Evolutionary conservation across 306 rosid genomes (phyloP).

Genomic region (Glycine tomentella): DNA sequence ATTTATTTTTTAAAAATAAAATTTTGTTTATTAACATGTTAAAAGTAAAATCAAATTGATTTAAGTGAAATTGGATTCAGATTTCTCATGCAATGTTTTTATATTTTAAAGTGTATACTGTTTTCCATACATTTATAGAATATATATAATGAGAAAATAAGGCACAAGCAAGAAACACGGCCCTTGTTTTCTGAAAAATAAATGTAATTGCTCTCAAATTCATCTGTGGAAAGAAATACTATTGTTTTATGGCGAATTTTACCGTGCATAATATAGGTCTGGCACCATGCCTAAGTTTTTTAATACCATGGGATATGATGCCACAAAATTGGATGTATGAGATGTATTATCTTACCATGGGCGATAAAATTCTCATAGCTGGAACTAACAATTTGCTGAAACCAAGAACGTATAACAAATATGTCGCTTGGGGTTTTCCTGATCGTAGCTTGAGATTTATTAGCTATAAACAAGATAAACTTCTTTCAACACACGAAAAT

Average conservation of each 20-base stretch:
- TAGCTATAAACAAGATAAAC: conserved; percentile 92
- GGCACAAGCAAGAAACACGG: conserved; percentile 16
- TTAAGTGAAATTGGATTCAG: too few relatives aligned
- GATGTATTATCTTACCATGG: too few relatives aligned
- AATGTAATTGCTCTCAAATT: not conserved
- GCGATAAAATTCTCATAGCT: conserved; percentile 83
- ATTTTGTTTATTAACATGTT: not conserved
- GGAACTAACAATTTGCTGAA: conserved; percentile 80
- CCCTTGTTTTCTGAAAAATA: conserved; percentile 15
- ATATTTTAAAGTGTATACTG: not conserved
- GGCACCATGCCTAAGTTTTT: too few relatives aligned
- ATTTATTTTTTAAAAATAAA: not conserved
- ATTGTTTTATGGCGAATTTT: not conserved
- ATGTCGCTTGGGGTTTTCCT: conserved; percentile 97
- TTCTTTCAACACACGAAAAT: conserved; percentile 95
- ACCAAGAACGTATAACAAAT: conserved; percentile 92
- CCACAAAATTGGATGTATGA: too few relatives aligned
- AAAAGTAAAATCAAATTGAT: not conserved
- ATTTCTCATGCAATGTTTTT: too few relatives aligned
- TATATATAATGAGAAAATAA: not conserved
- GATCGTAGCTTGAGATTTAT: conserved; percentile 95
- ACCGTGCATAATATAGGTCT: too few relatives aligned
- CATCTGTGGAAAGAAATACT: not conserved
- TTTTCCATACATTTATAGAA: not conserved
- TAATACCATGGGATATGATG: too few relatives aligned